These are phyloP conservation scores for Aspergillus floridensis DNA, from an alignment of 2,329 filamentous ascomycete genomes.

Conservation along the genomic window DNA sequence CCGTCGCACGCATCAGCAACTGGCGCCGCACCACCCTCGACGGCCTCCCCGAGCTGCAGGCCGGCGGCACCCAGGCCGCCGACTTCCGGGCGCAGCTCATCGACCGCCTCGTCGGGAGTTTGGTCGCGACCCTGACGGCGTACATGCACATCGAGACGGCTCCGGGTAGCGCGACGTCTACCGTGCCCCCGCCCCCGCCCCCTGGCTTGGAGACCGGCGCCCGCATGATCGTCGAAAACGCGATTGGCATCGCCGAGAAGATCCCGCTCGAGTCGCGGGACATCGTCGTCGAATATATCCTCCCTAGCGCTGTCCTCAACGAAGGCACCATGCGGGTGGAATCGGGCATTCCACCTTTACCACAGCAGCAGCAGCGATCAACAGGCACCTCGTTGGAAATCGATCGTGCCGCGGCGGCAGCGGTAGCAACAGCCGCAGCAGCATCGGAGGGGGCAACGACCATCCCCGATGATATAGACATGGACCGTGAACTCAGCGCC, in stretches of 20 bases:
- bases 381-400: slow-evolving; percentile 7
- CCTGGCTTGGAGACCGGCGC: slow-evolving; percentile 82
- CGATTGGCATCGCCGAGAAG: slow-evolving; percentile 79
- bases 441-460: neutral
- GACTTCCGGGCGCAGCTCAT: slow-evolving; percentile 69
- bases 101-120: slow-evolving; percentile 64
- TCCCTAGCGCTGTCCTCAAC: slow-evolving; percentile 70
- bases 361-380: slow-evolving; percentile 9
- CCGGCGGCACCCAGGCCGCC: slow-evolving; percentile 54
- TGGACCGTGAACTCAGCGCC: neutral
- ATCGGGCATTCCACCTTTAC: slow-evolving; percentile 60
- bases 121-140: slow-evolving; percentile 68
- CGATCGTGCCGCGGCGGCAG: neutral
- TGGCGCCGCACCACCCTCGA: slow-evolving; percentile 95
- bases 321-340: slow-evolving; percentile 83
- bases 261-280: slow-evolving; percentile 88
- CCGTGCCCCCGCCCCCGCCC: slow-evolving; percentile 47
- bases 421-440: neutral
- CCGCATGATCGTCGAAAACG: slow-evolving; percentile 88
- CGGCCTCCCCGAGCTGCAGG: slow-evolving; percentile 73
- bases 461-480: neutral
- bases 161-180: slow-evolving; percentile 60
- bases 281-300: slow-evolving; percentile 80
- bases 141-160: slow-evolving; percentile 72
- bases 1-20: slow-evolving; percentile 81